Evolutionary conservation across 2,329 filamentous ascomycete species (phyloP).

Genomic region (Botrytis porri): DNA sequence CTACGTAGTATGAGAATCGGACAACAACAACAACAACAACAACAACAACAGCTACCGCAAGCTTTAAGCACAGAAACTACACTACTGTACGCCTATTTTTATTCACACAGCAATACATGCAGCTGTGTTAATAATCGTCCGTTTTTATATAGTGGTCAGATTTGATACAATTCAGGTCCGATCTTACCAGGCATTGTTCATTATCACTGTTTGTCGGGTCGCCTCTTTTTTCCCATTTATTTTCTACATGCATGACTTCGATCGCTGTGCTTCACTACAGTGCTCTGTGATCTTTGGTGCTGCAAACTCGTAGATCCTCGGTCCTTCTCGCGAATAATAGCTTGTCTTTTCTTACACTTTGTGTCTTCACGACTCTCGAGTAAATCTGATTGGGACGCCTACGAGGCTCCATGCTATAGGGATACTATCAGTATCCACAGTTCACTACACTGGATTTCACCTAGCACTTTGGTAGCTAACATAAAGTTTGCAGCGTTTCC

Average conservation of each 20-base stretch:
- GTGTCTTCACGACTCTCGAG: not conserved
- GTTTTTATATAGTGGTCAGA: not conserved
- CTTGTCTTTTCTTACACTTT: not conserved
- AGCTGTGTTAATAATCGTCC: not conserved
- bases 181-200: not conserved
- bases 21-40: not conserved
- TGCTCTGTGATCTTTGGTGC: not conserved
- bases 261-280: not conserved
- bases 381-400: not conserved
- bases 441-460: not conserved
- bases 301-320: not conserved
- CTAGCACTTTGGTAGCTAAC: not conserved
- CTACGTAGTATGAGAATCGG: conserved; percentile 15
- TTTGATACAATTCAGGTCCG: not conserved
- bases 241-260: conserved; percentile 11
- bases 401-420: not conserved
- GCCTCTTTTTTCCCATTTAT: conserved; percentile 2
- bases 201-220: not conserved
- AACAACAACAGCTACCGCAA: not conserved
- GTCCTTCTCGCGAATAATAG: not conserved
- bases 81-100: not conserved
- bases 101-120: not conserved
- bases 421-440: not conserved
- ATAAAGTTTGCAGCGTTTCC: not conserved
- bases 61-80: not conserved